phyloP scores from a whole-genome alignment of 495 filamentous ascomycete genomes.

The Glonium stellatum region DNA sequence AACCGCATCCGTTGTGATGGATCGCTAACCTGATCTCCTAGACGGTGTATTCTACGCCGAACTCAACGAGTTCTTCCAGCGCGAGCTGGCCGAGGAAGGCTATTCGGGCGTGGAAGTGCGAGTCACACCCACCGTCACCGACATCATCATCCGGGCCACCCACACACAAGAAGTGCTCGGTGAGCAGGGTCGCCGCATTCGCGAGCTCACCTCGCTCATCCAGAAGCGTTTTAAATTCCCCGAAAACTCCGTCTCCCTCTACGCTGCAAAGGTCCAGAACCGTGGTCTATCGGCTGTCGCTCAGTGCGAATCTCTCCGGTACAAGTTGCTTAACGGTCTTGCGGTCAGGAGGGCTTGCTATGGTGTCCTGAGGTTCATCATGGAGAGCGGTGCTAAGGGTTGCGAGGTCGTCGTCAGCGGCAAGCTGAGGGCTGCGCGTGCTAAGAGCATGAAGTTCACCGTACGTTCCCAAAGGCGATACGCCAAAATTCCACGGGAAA shows the following conservation, averaged over 20 bases:
- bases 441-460: conserved; percentile 99
- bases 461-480: conserved; percentile 43
- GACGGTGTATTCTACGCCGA: conserved; percentile 99
- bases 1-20: background rate
- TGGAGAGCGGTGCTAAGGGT: conserved; percentile 98
- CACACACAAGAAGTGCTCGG: conserved; percentile 99
- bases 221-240: conserved; percentile 99
- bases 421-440: conserved; percentile 96
- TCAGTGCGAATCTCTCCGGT: conserved; percentile 98
- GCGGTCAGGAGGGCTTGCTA: conserved; percentile 97
- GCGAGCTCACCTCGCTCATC: conserved; percentile 98
- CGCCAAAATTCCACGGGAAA: background rate
- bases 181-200: conserved; percentile 98
- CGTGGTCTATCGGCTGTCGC: conserved; percentile 98
- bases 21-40: conserved; percentile 9
- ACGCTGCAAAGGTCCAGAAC: conserved; percentile 99
- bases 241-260: conserved; percentile 98
- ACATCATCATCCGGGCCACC: conserved; percentile 99
- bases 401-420: conserved; percentile 99
- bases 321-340: conserved; percentile 99
- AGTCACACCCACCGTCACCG: conserved; percentile 98
- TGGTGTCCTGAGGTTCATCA: conserved; percentile 99
- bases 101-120: conserved; percentile 99
- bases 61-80: conserved; percentile 99
- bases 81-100: conserved; percentile 98